Conservation (phyloP, 768 basidiomycete genomes). For the Hortiboletus campestris region DNA sequence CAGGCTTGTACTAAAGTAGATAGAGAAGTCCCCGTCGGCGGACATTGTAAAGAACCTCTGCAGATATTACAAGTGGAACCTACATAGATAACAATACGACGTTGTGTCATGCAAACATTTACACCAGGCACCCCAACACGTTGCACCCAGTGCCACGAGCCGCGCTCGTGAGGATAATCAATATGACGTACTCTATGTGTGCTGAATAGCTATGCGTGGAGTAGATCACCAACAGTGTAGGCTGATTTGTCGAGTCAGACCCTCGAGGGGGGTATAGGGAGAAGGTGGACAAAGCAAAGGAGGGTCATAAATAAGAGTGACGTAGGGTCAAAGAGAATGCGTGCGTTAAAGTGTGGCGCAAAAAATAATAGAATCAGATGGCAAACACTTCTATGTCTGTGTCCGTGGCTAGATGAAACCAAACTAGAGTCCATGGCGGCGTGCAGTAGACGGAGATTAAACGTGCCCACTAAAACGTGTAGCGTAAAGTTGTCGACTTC, state of each 20-base stretch:
- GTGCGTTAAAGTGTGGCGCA: slow-evolving; percentile 4
- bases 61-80: too few species aligned
- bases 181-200: slow-evolving; percentile 17
- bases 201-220: slow-evolving; percentile 22
- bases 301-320: slow-evolving; percentile 2
- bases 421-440: slow-evolving; percentile 3
- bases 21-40: too few species aligned
- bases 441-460: slow-evolving; percentile 13
- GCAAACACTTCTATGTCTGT: slow-evolving; percentile 2
- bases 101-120: too few species aligned
- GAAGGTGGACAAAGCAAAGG: slow-evolving; percentile 9
- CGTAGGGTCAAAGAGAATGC: background rate
- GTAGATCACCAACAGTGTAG: slow-evolving; percentile 14
- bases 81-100: too few species aligned
- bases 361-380: slow-evolving; percentile 11
- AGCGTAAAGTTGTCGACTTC: slow-evolving; percentile 23
- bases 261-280: background rate
- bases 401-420: slow-evolving; percentile 20
- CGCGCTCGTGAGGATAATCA: background rate
- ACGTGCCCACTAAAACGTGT: slow-evolving; percentile 2
- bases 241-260: background rate
- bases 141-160: too few species aligned
- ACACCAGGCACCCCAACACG: background rate
- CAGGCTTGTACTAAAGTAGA: too few species aligned
- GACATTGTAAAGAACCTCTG: background rate